Base-by-base conservation (phyloP, 1,139 yeast genomes). In the Entelexis paramagnoliae region DNA sequence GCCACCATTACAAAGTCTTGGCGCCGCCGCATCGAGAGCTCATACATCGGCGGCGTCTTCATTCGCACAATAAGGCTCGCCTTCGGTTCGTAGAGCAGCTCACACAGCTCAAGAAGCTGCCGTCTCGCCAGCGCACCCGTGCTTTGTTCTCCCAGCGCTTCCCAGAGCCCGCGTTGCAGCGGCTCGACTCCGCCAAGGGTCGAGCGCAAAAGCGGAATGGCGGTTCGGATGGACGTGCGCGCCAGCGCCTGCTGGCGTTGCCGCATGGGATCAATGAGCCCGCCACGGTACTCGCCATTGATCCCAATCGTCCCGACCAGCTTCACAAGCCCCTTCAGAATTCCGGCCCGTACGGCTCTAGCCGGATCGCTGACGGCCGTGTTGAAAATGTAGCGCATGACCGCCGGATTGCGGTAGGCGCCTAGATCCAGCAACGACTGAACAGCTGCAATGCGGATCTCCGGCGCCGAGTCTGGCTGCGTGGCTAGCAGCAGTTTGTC, bases 341-440 rank as follows among this genome's bases (percentile, higher is more conserved):
- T 63, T 16, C 75, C 72, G 22, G 72, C 69, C 48, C 79, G 74
- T 46, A 86, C 70, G 49, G 72, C 72, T 0, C 76, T 69, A 3
- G 81, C 75, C 3, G 72, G 70, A 46, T 82, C 88, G 48, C 81
- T 70, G 41, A 80, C 72, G 46, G 81, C 67, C 0, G 78, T 69
- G 46, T 78, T 72, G 59, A 85, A 77, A 55, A 80, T 78, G 61
- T 85, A 85, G 29, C 74, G 70, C 58, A 87, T 63, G 4, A 87
- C 72, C 24, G 73, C 71, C 16, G 71, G 66, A 61, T 85, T 83
- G 54, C 79, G 80, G 55, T 88, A 68, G 0, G 93, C 96, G 11
- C 96, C 96, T 35, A 86, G 69, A 4, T 77, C 62, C 50, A 89
- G 70, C 39, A 91, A 62, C 0, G 89, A 85, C 51, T 76, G 76